These are phyloP conservation scores for Exsudoporus frostii DNA, from an alignment of 768 basidiomycete genomes.

Conservation along the genomic window DNA sequence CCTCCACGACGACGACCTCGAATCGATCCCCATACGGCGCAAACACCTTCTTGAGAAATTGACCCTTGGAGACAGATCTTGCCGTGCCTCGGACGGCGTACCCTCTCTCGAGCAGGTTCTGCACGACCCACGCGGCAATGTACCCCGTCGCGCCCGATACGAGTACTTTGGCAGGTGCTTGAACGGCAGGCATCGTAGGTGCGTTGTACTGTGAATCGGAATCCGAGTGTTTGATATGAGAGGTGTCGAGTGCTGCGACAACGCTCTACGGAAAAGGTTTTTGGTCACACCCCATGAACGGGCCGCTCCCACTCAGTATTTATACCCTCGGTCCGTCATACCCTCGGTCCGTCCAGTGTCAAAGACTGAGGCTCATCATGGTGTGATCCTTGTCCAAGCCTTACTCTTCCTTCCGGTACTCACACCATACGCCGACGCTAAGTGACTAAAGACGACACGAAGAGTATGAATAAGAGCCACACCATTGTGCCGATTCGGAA, in stretches of 20 bases:
- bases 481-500: no score
- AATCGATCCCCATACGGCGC: conserved; percentile 53
- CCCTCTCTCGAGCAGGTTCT: conserved; percentile 54
- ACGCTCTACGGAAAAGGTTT: no score
- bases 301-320: no score
- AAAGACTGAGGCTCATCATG: no score
- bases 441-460: no score
- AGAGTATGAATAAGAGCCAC: no score
- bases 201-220: neutral
- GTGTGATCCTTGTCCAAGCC: no score
- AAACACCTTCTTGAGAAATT: conserved; percentile 54
- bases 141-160: conserved; percentile 30
- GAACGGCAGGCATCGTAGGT: conserved; percentile 22
- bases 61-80: conserved; percentile 57
- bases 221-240: neutral
- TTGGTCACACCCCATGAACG: no score
- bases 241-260: neutral
- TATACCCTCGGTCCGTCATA: no score
- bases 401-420: no score
- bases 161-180: conserved; percentile 28
- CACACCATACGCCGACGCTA: no score
- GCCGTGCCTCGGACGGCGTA: conserved; percentile 67
- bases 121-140: conserved; percentile 46
- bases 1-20: conserved; percentile 64
- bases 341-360: no score